Evolutionary conservation across 1,284 basidiomycete species (phyloP).

Genomic region (Boletus sp.): DNA sequence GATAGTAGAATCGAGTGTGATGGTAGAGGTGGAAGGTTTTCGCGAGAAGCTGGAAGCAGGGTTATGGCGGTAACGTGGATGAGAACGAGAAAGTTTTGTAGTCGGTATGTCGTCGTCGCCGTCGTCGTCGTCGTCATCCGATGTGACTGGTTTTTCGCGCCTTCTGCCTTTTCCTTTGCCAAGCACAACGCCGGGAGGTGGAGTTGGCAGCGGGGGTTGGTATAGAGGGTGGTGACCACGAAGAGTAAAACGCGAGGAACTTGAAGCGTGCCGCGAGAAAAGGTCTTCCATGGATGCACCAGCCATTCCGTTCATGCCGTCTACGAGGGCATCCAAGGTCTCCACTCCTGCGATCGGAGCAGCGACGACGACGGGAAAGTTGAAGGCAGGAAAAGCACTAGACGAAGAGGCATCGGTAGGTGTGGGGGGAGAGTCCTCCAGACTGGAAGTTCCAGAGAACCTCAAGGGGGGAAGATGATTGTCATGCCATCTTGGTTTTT

Average conservation of each 20-base stretch:
- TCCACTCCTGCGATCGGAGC: constrained; percentile 75
- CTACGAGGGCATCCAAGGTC: constrained; percentile 80
- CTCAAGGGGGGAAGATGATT: constrained; percentile 45
- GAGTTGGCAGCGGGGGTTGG: constrained; percentile 73
- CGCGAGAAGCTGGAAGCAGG: constrained; percentile 36
- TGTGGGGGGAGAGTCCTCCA: constrained; percentile 62
- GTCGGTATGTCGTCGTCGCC: constrained; percentile 24
- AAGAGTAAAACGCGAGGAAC: constrained; percentile 50
- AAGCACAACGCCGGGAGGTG: constrained; percentile 73
- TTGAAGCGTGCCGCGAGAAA: constrained; percentile 40
- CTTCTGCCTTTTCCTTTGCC: constrained; percentile 54
- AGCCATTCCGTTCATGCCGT: constrained; percentile 68
- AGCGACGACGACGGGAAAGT: constrained; percentile 66
- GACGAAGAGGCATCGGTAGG: constrained; percentile 52
- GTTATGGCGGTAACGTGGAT: constrained; percentile 38
- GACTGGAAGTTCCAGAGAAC: constrained; percentile 59
- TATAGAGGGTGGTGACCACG: constrained; percentile 63
- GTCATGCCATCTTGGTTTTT: constrained; percentile 41
- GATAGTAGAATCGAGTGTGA: constrained; percentile 28
- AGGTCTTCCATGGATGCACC: constrained; percentile 47
- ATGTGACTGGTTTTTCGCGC: constrained; percentile 36
- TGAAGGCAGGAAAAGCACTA: constrained; percentile 30
- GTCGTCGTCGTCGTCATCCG: constrained; percentile 46
- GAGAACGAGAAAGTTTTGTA: constrained; percentile 32
- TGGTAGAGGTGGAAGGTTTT: constrained; percentile 42